A percentile compares a stretch with the other conserved stretches of the same genome.
phyloP scores from a whole-genome alignment of 2,329 filamentous ascomycete species.

The Tolypocladium tropicale region DNA sequence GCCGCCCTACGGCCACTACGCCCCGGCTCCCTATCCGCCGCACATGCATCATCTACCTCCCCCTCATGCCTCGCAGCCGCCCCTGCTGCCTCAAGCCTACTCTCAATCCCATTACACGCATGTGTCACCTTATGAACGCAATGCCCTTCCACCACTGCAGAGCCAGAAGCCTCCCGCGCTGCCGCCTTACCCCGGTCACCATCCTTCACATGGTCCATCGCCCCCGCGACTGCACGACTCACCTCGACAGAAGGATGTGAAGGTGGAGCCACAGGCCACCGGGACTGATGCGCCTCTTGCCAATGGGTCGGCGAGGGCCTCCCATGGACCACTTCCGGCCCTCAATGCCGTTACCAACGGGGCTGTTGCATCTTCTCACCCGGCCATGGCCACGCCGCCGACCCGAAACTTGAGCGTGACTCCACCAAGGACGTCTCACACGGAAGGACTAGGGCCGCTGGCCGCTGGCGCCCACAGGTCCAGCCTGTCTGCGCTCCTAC shows the following conservation, averaged over 20 bases:
- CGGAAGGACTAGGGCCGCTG: conserved; percentile 15
- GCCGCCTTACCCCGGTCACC: conserved; percentile 20
- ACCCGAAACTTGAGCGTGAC: conserved; percentile 36
- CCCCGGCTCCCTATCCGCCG: conserved; percentile 24
- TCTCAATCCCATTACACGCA: conserved; percentile 15
- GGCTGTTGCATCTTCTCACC: conserved; percentile 14
- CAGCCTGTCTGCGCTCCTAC: conserved; percentile 39
- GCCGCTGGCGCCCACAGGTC: conserved; percentile 24
- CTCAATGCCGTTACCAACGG: conserved; percentile 23
- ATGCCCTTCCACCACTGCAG: conserved; percentile 26
- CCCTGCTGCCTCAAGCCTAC: conserved; percentile 16
- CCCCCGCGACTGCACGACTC: conserved; percentile 27
- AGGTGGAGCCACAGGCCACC: conserved; percentile 31
- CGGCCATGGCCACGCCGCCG: conserved; percentile 30
- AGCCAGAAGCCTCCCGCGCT: conserved; percentile 16
- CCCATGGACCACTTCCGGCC: conserved; percentile 34
- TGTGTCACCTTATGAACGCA: conserved; percentile 18
- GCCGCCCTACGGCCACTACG: conserved; percentile 40
- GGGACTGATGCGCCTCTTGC: conserved; percentile 27
- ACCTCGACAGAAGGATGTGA: conserved; percentile 33
- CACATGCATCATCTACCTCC: conserved; percentile 16
- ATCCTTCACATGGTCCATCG: conserved; percentile 22
- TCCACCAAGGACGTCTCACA: conserved; percentile 32
- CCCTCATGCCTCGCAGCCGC: conserved; percentile 17
- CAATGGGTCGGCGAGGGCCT: conserved; percentile 22